Base-by-base conservation (phyloP, 1,139 yeast species). In the Taphrina betulina region DNA sequence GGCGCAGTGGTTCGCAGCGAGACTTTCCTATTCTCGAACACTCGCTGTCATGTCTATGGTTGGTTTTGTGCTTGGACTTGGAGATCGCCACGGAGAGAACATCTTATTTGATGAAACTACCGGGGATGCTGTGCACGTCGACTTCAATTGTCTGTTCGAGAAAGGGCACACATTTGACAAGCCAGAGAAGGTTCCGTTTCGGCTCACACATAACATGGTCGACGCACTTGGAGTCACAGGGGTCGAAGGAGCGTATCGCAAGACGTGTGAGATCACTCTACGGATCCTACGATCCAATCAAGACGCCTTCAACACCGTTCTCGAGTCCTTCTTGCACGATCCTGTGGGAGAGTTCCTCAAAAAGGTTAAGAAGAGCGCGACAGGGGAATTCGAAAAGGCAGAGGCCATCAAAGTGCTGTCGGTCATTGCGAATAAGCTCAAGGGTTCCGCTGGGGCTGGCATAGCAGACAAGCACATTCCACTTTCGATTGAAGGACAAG, bases 31-130 rank as follows among this genome's bases (percentile, higher is more conserved):
- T 67, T 81, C 87, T 0, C 75, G 95, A 54, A 82, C 96, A 0
- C 74, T 87, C 24, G 96, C 97, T 0, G 98, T 90, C 0, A 94
- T 94, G 98, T 90, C 97, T 0, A 89, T 94, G 75, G 95, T 92
- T 5, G 98, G 99, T 0, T 88, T 86, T 67, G 81, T 92, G 57
- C 62, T 74, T 5, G 78, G 74, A 51, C 76, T 94, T 51, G 99
- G 99, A 19, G 99, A 94, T 69, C 76, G 99, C 28, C 99, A 94
- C 67, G 86, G 95, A 65, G 98, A 94, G 66, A 94, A 94, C 66
- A 80, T 94, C 23, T 71, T 94, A 56, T 73, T 92, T 48, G 79
- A 84, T 65, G 83, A 84, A 63, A 78, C 77, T 41, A 78, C 81
- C 1, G 98, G 98, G 1, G 81, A 81, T 7, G 81, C 89, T 0